Base-by-base conservation (phyloP, 2,329 filamentous ascomycete genomes). In the Ophiostoma ips region DNA sequence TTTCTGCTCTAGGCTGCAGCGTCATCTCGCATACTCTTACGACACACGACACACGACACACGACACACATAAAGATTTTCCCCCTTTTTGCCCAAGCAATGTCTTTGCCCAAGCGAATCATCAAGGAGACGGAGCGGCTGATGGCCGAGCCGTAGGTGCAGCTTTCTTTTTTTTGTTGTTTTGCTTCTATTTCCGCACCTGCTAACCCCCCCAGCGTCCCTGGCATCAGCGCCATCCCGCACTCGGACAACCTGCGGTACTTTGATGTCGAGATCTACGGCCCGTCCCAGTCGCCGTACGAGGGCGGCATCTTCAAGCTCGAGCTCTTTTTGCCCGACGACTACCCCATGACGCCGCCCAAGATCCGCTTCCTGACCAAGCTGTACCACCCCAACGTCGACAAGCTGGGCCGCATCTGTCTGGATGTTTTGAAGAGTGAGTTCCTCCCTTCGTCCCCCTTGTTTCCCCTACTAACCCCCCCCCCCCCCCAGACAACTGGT, bases 371-470 rank as follows among this genome's bases (percentile, higher is more conserved):
- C 69, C 75, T 98, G 48, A 98, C 94, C 60, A 95, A 95, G 71
- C 96, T 98, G 66, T 98, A 96, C 69, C 94, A 98, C 66, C 92
- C 92, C 48, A 98, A 98, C 66, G 95, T 98, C 59, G 92, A 98
- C 66, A 94, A 94, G 68, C 79, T 98, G 2, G 92, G 92, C 53
- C 84, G 92, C 53, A 98, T 98, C 68, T 98, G 94, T 64, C 71
- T 98, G 46, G 92, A 98, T 64, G 92, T 98, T 33, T 71, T 98
- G 52, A 98, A 98, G 74, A 95, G 92, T 94, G 28, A 5, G 50
- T 33, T 24, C 7, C 19, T 6, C 24, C 43, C 35, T 2, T 7
- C n/a, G n/a, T n/a, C n/a, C n/a, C n/a, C n/a, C n/a, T n/a, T n/a
- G n/a, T n/a, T n/a, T 18, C n/a, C 4, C 3, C 13, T 16, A 31